Conservation (phyloP, 2,329 filamentous ascomycete species). For the Knoxdaviesia capensis region DNA sequence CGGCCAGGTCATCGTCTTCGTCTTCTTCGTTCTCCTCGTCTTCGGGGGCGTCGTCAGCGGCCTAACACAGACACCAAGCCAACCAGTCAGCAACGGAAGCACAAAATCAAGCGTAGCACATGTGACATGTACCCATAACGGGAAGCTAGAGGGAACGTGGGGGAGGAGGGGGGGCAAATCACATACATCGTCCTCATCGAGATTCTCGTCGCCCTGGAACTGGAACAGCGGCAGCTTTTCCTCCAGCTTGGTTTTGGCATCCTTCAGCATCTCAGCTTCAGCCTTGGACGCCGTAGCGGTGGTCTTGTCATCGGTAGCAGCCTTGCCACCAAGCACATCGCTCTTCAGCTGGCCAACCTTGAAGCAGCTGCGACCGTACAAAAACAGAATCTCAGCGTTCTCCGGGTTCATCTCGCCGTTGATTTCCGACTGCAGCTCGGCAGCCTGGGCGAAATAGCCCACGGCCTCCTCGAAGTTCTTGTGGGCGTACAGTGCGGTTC, state of each 20-base stretch:
- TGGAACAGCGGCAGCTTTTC: constrained; percentile 66
- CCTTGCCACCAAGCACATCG: constrained; percentile 75
- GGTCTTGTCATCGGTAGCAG: constrained; percentile 32
- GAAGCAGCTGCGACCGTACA: constrained; percentile 86
- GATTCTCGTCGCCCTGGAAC: constrained; percentile 87
- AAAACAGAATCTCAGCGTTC: constrained; percentile 85
- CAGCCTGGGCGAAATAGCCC: constrained; percentile 74
- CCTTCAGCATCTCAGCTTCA: constrained; percentile 19
- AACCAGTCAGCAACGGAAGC: constrained; percentile 3
- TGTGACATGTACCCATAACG: too few species aligned
- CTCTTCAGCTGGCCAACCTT: constrained; percentile 87
- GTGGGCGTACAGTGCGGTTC: constrained; percentile 66
- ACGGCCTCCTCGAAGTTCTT: constrained; percentile 76
- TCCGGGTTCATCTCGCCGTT: constrained; percentile 81
- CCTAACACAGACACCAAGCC: constrained; percentile 5
- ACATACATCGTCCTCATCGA: constrained; percentile 47
- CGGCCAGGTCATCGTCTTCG: constrained; percentile 53
- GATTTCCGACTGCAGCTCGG: constrained; percentile 73
- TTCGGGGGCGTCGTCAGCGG: constrained; percentile 13
- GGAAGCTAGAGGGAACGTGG: too few species aligned
- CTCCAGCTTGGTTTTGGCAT: constrained; percentile 6
- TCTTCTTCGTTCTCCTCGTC: constrained; percentile 30
- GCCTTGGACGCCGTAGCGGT: constrained; percentile 16
- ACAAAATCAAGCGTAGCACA: too few species aligned
- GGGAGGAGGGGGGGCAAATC: constrained; percentile 7